Percentiles rank a stretch among this genome's conserved stretches.
These are phyloP conservation scores for Fagopyrum tataricum DNA, from an alignment of 148 eudicot genomes.

Conservation along the genomic window DNA sequence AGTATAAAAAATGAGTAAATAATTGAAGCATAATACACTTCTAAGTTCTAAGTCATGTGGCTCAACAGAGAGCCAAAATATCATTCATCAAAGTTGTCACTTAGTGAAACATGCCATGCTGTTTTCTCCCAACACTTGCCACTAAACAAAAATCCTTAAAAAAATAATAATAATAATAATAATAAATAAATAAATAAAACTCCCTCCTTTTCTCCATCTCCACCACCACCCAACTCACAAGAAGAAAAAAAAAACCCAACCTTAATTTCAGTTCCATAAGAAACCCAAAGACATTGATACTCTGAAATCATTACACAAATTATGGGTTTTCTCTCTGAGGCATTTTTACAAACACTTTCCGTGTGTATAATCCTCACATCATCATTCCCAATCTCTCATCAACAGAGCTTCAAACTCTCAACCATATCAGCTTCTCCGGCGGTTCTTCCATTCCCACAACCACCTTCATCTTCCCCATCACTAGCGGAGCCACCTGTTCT, in stretches of 20 bases:
- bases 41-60: constrained; percentile 23
- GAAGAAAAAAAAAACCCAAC: not conserved
- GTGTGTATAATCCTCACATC: not conserved
- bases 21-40: constrained; percentile 15
- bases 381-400: not conserved
- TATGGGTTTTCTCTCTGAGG: constrained; percentile 20
- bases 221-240: not conserved
- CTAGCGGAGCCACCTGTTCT: constrained; percentile 17
- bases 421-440: constrained; percentile 31
- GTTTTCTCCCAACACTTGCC: constrained; percentile 23
- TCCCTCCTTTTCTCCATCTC: not conserved
- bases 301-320: constrained; percentile 5
- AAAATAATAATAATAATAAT: too few species aligned
- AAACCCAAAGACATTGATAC: not conserved
- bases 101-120: constrained; percentile 34
- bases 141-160: too few species aligned
- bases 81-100: constrained; percentile 28
- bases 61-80: not conserved
- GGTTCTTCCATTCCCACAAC: constrained; percentile 19
- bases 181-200: too few species aligned
- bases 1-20: not conserved
- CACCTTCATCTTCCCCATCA: constrained; percentile 6
- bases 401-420: constrained; percentile 12
- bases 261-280: constrained; percentile 7
- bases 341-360: not conserved